These are phyloP conservation scores for Leishmania tropica DNA, from an alignment of 208 protist genomes.

Conservation along the genomic window DNA sequence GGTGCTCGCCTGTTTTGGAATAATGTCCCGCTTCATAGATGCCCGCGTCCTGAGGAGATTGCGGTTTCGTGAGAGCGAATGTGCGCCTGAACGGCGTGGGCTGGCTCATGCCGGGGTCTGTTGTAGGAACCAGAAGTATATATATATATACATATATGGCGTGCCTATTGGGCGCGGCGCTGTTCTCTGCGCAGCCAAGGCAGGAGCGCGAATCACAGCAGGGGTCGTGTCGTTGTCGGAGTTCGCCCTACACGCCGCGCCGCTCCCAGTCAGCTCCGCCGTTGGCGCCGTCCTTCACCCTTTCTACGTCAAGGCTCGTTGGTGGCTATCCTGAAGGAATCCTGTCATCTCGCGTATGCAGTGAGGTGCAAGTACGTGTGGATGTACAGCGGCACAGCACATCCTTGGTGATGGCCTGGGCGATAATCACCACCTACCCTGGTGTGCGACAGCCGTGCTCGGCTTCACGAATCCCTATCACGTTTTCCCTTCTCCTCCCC, in stretches of 20 bases:
- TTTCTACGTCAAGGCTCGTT: not conserved
- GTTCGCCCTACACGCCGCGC: not conserved
- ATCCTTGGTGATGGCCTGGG: not conserved
- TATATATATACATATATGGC: not conserved
- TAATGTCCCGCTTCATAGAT: conserved; percentile 5
- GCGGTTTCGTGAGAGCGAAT: not conserved
- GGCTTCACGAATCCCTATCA: not conserved
- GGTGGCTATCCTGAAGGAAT: not conserved
- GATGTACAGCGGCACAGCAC: not conserved
- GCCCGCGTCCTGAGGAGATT: not conserved
- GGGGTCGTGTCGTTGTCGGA: no score
- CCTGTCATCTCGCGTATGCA: not conserved
- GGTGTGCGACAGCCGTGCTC: not conserved
- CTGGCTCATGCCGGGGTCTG: not conserved
- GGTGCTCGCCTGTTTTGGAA: not conserved
- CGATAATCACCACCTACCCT: not conserved
- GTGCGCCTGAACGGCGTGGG: not conserved
- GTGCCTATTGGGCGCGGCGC: not conserved
- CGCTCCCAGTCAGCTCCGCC: not conserved
- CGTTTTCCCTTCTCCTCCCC: no score
- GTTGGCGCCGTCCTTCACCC: not conserved
- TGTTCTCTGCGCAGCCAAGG: not conserved
- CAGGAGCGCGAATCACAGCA: no score
- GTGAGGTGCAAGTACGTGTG: not conserved
- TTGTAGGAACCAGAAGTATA: not conserved